A percentile compares a stretch with the other conserved stretches of the same genome.
phyloP scores from a whole-genome alignment of 2,329 filamentous ascomycete genomes.

The Fusarium pseudonygamai region DNA sequence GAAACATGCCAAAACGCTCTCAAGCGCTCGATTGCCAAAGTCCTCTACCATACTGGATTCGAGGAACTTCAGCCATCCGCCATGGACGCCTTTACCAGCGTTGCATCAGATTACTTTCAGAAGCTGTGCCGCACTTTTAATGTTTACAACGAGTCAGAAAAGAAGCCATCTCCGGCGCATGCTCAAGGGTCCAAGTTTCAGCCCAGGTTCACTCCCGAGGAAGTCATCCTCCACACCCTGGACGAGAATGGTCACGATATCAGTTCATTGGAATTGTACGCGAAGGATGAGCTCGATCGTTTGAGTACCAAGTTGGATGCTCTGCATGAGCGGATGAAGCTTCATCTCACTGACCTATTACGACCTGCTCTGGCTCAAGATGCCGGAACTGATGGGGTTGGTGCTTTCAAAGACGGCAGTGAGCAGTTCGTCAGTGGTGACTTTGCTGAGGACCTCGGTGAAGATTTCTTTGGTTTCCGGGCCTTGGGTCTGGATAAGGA shows the following conservation, averaged over 20 bases:
- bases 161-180: slow-evolving; percentile 64
- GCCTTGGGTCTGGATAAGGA: slow-evolving; percentile 92
- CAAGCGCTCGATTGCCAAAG: slow-evolving; percentile 90
- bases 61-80: slow-evolving; percentile 97
- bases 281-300: slow-evolving; percentile 92
- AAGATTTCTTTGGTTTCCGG: slow-evolving; percentile 99
- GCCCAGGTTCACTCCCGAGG: slow-evolving; percentile 80
- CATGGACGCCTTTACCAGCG: slow-evolving; percentile 87
- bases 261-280: slow-evolving; percentile 83
- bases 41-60: slow-evolving; percentile 96
- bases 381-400: slow-evolving; percentile 82
- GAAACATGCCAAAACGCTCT: slow-evolving; percentile 84
- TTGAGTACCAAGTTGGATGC: slow-evolving; percentile 79
- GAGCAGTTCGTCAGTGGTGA: slow-evolving; percentile 97
- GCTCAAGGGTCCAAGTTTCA: slow-evolving; percentile 59
- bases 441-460: slow-evolving; percentile 96
- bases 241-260: slow-evolving; percentile 86
- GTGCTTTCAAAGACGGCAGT: slow-evolving; percentile 94
- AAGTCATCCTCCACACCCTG: slow-evolving; percentile 86
- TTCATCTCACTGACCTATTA: slow-evolving; percentile 89
- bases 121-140: slow-evolving; percentile 84
- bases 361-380: slow-evolving; percentile 84
- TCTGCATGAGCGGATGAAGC: slow-evolving; percentile 95
- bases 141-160: slow-evolving; percentile 84
- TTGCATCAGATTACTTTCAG: slow-evolving; percentile 88